Conservation (phyloP, 768 basidiomycete species). For the Tephrocybe sp. region DNA sequence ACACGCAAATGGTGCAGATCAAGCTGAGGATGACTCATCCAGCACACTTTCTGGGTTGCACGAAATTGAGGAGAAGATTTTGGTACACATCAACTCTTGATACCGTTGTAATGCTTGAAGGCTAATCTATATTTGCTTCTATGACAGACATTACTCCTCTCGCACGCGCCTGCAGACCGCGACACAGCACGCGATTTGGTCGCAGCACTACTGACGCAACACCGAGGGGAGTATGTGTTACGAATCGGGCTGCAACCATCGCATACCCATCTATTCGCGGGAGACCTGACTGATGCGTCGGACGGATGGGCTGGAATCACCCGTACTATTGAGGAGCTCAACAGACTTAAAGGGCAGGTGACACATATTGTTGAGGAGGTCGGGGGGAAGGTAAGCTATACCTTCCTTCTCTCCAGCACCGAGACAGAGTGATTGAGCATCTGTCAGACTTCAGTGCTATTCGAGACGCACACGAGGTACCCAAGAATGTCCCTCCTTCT, state of each 20-base stretch:
- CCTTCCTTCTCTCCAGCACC: not conserved
- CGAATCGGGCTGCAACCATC: constrained; percentile 72
- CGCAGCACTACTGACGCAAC: constrained; percentile 64
- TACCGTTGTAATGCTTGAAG: constrained; percentile 1
- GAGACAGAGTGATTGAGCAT: not conserved
- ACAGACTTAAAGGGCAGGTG: constrained; percentile 42
- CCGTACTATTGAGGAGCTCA: constrained; percentile 53
- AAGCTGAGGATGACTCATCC: not conserved
- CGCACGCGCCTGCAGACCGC: constrained; percentile 38
- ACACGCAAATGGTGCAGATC: constrained; percentile 14
- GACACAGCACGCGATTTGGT: constrained; percentile 63
- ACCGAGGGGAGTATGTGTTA: constrained; percentile 73
- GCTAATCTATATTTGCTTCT: constrained; percentile 9
- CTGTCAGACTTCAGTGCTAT: constrained; percentile 55
- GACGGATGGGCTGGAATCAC: constrained; percentile 56
- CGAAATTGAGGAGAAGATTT: constrained; percentile 55
- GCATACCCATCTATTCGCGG: constrained; percentile 51
- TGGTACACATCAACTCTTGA: constrained; percentile 35
- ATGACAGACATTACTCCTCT: constrained; percentile 45
- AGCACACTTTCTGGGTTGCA: constrained; percentile 26
- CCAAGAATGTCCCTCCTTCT: constrained; percentile 63
- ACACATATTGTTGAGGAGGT: constrained; percentile 65
- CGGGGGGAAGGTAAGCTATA: constrained; percentile 65
- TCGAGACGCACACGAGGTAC: constrained; percentile 43
- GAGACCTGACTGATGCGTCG: constrained; percentile 45